Evolutionary conservation across 202 grass and related monocot species (phyloP), one percentile per base, ranked within the genome.

Genomic region (Bolboschoenoplectus hybrid): DNA sequence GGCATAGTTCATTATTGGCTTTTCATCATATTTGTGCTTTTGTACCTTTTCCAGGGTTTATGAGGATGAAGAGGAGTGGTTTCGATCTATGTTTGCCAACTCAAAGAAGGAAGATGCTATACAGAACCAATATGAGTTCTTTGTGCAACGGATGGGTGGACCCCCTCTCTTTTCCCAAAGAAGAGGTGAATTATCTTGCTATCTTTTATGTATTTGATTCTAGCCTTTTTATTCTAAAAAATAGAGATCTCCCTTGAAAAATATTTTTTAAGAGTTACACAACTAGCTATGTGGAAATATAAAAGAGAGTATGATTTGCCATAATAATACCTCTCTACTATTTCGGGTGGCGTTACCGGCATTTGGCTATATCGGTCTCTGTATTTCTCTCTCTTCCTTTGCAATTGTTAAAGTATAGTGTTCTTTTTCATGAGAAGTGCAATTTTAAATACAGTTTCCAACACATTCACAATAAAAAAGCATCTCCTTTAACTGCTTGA

Each of bases 81-180:
- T 97, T 69, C 82, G 83, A 4, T 89, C 89, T 73, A 97, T 99
- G 19, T 97, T 97, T 78, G 88, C 88, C 6, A 87, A 83, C 19
- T 98, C 90, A 3, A 92, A 86, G 87, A 98, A 98, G 91, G 93
- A 99, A 85, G 93, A 99, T 6, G 93, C 91, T 8, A 99, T 99
- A 84, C 88, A 9, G 61, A 97, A 97, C 87, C 92, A 99, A 89
- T 99, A 99, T 38, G 92, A 99, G 85, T 99, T 99, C 87, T 81
- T 99, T 47, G 87, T 94, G 39, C 97, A 99, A 90, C 87, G 97
- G 55, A 97, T 99, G 97, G 97, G 97, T 63, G 97, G 92, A 67
- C 97, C 97, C 5, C 88, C 87, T 9, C 89, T 99, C 9, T 99
- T 90, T 88, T 94, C 90, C 61, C 62, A 99, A 80, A 90, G 93